Conservation (phyloP, 2,329 filamentous ascomycete genomes). For the Fusarium dimerum region DNA sequence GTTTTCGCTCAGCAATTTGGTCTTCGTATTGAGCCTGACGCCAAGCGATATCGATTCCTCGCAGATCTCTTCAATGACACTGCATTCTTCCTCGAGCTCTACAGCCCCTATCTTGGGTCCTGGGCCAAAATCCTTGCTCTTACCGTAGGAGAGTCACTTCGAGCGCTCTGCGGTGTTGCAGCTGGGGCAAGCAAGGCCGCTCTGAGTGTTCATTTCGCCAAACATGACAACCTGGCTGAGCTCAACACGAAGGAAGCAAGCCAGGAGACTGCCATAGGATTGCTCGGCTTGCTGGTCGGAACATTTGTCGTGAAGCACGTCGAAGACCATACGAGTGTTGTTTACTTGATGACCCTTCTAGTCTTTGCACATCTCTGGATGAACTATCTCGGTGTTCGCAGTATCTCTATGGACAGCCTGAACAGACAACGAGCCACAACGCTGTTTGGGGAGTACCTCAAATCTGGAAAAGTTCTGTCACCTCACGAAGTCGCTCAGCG, state of each 20-base stretch:
- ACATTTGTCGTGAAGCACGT: constrained; percentile 79
- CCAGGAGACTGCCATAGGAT: constrained; percentile 89
- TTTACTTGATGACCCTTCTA: constrained; percentile 69
- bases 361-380: constrained; percentile 76
- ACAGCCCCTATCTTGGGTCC: constrained; percentile 71
- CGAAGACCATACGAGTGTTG: constrained; percentile 70
- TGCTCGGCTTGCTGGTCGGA: constrained; percentile 83
- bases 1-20: constrained; percentile 82
- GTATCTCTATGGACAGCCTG: constrained; percentile 79
- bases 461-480: constrained; percentile 52
- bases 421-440: constrained; percentile 87
- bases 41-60: constrained; percentile 84
- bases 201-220: constrained; percentile 88
- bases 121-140: constrained; percentile 52
- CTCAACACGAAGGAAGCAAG: constrained; percentile 94
- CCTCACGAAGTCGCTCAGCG: constrained; percentile 66
- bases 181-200: constrained; percentile 89
- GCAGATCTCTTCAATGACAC: constrained; percentile 88
- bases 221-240: constrained; percentile 83
- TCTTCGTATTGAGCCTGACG: constrained; percentile 82
- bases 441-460: constrained; percentile 63
- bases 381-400: constrained; percentile 83
- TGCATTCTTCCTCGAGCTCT: constrained; percentile 81
- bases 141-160: constrained; percentile 51
- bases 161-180: constrained; percentile 80